These are phyloP conservation scores for Roridomyces roridus DNA, from an alignment of 768 basidiomycete genomes.

Conservation along the genomic window DNA sequence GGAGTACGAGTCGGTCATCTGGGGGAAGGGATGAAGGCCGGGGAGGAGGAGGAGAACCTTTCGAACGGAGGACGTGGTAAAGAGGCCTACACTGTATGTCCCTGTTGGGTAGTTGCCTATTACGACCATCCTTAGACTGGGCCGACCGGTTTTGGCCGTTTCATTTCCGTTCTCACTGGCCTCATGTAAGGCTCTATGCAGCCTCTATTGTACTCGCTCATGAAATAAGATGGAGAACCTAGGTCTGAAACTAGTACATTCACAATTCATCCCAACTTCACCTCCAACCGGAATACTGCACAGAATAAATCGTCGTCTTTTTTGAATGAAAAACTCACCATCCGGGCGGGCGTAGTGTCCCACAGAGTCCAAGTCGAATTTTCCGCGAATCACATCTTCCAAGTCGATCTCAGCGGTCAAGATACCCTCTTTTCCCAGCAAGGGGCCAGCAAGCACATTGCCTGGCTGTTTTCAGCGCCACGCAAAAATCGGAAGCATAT, in stretches of 20 bases:
- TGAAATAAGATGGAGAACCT: no score
- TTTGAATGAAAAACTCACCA: constrained; percentile 40
- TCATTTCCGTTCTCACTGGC: constrained; percentile 14
- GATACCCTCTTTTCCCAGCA: constrained; percentile 57
- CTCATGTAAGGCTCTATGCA: no score
- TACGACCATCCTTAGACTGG: no score
- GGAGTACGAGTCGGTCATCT: constrained; percentile 81
- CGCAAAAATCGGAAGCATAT: no score
- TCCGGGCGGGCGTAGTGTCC: constrained; percentile 70
- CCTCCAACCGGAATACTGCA: constrained; percentile 14
- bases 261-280: constrained; percentile 2
- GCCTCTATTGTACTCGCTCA: no score
- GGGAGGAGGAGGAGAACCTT: constrained; percentile 53
- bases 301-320: neutral
- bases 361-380: constrained; percentile 66
- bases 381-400: constrained; percentile 60
- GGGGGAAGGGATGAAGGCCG: constrained; percentile 33
- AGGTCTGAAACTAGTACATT: no score
- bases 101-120: neutral
- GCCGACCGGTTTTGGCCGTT: no score
- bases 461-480: constrained; percentile 39
- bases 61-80: constrained; percentile 56
- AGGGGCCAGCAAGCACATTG: constrained; percentile 62
- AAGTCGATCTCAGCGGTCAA: constrained; percentile 64
- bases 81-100: constrained; percentile 29